These are phyloP conservation scores for Scopulariopsis brevicaulis DNA, from an alignment of 2,329 filamentous ascomycete species.

Conservation along the genomic window DNA sequence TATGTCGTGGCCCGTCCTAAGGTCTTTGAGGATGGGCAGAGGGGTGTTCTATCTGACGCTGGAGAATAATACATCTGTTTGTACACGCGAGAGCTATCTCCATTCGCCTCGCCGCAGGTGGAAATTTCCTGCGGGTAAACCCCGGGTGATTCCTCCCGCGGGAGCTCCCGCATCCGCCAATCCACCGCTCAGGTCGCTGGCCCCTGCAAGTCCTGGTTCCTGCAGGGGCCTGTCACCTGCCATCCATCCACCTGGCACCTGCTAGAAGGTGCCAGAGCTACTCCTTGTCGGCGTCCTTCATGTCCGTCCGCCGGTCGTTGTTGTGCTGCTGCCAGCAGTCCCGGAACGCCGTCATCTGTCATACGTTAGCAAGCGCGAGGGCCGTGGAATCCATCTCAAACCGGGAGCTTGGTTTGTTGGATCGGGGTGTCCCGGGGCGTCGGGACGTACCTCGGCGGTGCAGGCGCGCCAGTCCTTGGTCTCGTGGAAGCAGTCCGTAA, in stretches of 20 bases:
- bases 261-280: background rate
- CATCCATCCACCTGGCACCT: background rate
- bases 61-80: background rate
- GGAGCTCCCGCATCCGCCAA: background rate
- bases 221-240: background rate
- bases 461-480: slow-evolving; percentile 94
- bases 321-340: slow-evolving; percentile 5
- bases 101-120: background rate
- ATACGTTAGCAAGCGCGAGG: background rate
- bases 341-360: slow-evolving; percentile 4
- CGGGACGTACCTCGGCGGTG: slow-evolving; percentile 63
- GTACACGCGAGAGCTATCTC: background rate
- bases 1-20: background rate
- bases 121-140: background rate
- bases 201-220: background rate
- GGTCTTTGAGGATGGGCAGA: background rate
- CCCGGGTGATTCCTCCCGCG: background rate
- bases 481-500: slow-evolving; percentile 93
- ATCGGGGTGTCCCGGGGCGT: background rate
- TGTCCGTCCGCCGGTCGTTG: slow-evolving; percentile 4
- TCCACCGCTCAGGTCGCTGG: background rate
- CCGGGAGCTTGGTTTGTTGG: no score
- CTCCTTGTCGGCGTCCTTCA: slow-evolving; percentile 4
- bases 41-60: background rate
- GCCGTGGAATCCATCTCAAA: no score